phyloP scores from a whole-genome alignment of 176 grass and related monocot species.

The Musa schizocarpa region DNA sequence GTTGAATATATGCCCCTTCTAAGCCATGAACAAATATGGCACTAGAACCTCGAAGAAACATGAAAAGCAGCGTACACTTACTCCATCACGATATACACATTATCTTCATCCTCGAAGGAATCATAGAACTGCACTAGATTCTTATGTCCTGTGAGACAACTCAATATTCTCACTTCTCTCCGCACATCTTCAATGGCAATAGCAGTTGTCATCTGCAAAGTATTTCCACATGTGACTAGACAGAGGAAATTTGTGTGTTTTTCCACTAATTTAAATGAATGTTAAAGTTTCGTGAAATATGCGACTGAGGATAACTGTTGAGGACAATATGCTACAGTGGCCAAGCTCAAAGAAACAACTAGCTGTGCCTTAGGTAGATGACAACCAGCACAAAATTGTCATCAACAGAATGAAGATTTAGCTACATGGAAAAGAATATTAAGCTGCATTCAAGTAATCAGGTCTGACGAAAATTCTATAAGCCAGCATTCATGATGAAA shows the following conservation, averaged over 20 bases:
- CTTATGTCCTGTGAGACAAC: constrained; percentile 68
- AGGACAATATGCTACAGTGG: too few species aligned
- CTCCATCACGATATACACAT: constrained; percentile 98
- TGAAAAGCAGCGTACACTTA: constrained; percentile 31
- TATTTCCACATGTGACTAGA: neutral
- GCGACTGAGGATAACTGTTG: too few species aligned
- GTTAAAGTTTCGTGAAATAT: too few species aligned
- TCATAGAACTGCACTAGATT: constrained; percentile 94
- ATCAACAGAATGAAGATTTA: too few species aligned
- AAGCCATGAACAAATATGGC: neutral
- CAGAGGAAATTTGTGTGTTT: too few species aligned
- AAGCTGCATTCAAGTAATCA: too few species aligned
- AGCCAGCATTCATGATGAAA: too few species aligned
- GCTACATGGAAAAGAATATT: too few species aligned
- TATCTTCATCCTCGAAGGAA: constrained; percentile 90
- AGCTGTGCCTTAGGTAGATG: too few species aligned
- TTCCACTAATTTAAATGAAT: neutral
- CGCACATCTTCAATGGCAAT: constrained; percentile 93
- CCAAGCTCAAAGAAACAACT: too few species aligned
- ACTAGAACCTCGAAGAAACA: neutral
- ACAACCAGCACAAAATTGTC: too few species aligned
- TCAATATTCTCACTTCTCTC: constrained; percentile 94
- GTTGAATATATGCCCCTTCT: neutral
- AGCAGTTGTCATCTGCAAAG: constrained; percentile 85
- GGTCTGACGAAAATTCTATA: too few species aligned